phyloP scores from a whole-genome alignment of 2,329 filamentous ascomycete genomes.

The Ophiosphaerella korrae region DNA sequence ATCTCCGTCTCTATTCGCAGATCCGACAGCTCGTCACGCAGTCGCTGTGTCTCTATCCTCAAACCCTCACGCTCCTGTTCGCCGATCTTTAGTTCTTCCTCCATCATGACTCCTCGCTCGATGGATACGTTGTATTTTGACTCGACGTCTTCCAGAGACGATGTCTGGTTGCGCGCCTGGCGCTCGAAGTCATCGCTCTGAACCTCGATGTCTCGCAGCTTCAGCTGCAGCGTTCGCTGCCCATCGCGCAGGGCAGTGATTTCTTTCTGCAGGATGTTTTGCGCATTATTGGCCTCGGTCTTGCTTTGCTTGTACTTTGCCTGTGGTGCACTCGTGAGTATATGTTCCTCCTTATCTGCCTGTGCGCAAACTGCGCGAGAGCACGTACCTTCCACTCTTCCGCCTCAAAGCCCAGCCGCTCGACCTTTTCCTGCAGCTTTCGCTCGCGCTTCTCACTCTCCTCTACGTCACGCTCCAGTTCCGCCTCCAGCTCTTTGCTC shows the following conservation, averaged over 20 bases:
- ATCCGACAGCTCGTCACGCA: slow-evolving; percentile 90
- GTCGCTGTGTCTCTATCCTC: slow-evolving; percentile 86
- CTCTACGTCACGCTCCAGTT: slow-evolving; percentile 95
- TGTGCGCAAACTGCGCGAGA: not conserved
- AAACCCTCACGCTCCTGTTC: slow-evolving; percentile 90
- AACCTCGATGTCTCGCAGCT: slow-evolving; percentile 91
- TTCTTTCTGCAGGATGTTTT: slow-evolving; percentile 90
- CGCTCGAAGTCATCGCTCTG: slow-evolving; percentile 98
- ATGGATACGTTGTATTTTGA: slow-evolving; percentile 96
- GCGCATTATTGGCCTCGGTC: slow-evolving; percentile 79
- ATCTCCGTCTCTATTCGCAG: slow-evolving; percentile 95
- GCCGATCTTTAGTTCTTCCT: slow-evolving; percentile 89
- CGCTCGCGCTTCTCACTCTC: slow-evolving; percentile 92
- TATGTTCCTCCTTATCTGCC: not conserved
- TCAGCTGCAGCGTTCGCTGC: slow-evolving; percentile 80
- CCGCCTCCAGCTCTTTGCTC: slow-evolving; percentile 90
- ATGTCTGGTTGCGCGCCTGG: slow-evolving; percentile 93
- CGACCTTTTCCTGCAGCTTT: slow-evolving; percentile 82
- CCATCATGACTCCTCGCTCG: slow-evolving; percentile 88
- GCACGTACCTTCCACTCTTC: slow-evolving; percentile 93
- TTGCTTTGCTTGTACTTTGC: slow-evolving; percentile 97
- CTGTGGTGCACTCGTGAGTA: slow-evolving; percentile 52
- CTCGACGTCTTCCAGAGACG: slow-evolving; percentile 94
- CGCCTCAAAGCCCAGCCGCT: slow-evolving; percentile 82
- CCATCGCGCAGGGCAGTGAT: slow-evolving; percentile 87